Percentiles rank a stretch among this genome's conserved stretches.
These are phyloP conservation scores for Xerocomus brunneocitrinus DNA, from an alignment of 768 basidiomycete species.

Conservation along the genomic window DNA sequence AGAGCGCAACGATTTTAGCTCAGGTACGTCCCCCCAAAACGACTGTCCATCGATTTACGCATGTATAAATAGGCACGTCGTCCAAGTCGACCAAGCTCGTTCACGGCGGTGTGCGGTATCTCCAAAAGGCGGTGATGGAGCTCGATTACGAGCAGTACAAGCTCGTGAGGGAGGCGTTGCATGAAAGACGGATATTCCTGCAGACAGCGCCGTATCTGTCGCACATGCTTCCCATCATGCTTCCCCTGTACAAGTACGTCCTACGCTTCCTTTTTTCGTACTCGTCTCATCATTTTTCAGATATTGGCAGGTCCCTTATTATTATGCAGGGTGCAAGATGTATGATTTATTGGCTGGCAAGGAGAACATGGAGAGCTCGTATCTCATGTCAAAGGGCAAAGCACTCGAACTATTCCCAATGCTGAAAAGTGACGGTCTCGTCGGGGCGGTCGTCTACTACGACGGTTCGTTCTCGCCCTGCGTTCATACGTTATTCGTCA, in stretches of 20 bases:
- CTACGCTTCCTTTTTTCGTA: background rate
- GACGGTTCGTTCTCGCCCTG: conserved; percentile 58
- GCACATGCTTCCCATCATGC: conserved; percentile 92
- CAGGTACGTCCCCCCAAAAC: conserved; percentile 49
- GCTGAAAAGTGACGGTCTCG: conserved; percentile 88
- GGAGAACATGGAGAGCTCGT: conserved; percentile 95
- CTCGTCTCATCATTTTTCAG: conserved; percentile 29
- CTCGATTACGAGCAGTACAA: conserved; percentile 97
- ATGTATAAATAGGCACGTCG: conserved; percentile 63
- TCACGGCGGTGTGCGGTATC: conserved; percentile 95
- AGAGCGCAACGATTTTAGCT: conserved; percentile 87
- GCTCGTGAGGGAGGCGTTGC: conserved; percentile 90
- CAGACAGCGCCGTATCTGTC: conserved; percentile 94
- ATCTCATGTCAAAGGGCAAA: conserved; percentile 92
- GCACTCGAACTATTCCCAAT: conserved; percentile 95
- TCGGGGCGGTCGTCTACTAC: conserved; percentile 95
- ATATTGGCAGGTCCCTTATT: conserved; percentile 97
- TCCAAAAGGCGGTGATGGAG: conserved; percentile 94
- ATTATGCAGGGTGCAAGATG: conserved; percentile 91
- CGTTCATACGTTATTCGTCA: background rate
- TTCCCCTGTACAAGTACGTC: conserved; percentile 87
- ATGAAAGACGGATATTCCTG: conserved; percentile 89
- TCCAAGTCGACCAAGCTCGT: conserved; percentile 98
- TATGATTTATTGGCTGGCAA: conserved; percentile 94
- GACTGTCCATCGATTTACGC: background rate